These are phyloP conservation scores for Chytridium lagenaria DNA, from an alignment of 371 early-diverging fungal species.

Conservation along the genomic window DNA sequence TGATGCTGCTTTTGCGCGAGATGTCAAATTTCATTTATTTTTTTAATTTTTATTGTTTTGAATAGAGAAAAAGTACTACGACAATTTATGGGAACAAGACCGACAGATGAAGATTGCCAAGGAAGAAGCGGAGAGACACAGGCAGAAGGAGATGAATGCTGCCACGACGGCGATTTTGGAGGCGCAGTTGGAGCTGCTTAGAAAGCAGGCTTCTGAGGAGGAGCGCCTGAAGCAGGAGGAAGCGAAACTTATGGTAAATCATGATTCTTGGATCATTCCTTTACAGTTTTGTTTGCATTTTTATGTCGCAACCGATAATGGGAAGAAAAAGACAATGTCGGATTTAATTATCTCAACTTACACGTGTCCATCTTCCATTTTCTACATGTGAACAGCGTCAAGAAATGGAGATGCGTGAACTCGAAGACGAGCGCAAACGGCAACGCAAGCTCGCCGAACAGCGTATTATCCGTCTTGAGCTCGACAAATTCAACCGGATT, in stretches of 20 bases:
- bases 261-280: no score
- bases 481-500: constrained; percentile 53
- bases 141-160: constrained; percentile 38
- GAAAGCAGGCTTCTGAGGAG: constrained; percentile 46
- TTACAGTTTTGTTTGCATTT: no score
- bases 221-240: constrained; percentile 54
- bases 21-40: no score
- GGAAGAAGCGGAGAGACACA: constrained; percentile 47
- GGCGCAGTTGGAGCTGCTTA: constrained; percentile 45
- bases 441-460: constrained; percentile 49
- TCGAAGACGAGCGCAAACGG: constrained; percentile 49
- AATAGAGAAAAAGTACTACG: constrained; percentile 52
- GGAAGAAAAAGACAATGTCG: no score
- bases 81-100: constrained; percentile 58
- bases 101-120: constrained; percentile 53
- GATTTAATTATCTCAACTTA: no score
- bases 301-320: no score
- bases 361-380: no score
- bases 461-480: constrained; percentile 45
- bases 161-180: constrained; percentile 45
- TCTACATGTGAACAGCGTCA: no score
- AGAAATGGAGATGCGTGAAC: constrained; percentile 42
- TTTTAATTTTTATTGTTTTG: neutral
- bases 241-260: constrained; percentile 52
- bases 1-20: no score